Evolutionary conservation across 1,284 basidiomycete genomes (phyloP).

Genomic region (Malassezia restricta): DNA sequence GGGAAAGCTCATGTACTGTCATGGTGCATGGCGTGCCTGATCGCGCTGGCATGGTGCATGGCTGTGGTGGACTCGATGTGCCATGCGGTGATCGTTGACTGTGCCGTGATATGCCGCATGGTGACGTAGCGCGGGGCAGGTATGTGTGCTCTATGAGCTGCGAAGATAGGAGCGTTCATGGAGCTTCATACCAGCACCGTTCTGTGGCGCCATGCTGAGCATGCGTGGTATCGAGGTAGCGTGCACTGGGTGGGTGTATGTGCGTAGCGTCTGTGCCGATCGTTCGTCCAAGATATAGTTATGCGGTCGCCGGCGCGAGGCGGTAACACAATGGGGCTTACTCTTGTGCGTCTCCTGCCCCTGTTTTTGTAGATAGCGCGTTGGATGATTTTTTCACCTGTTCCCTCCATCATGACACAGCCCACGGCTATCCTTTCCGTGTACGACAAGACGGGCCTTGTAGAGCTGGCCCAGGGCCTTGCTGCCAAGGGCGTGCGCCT

Average conservation of each 20-base stretch:
- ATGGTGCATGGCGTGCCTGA: no score
- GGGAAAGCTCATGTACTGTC: no score
- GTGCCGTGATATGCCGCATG: no score
- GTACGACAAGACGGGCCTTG: constrained; percentile 84
- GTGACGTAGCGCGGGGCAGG: not conserved
- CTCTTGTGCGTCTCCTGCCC: constrained; percentile 15
- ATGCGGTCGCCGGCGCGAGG: constrained; percentile 16
- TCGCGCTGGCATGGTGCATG: no score
- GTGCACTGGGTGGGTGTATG: not conserved
- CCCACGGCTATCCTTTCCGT: constrained; percentile 72
- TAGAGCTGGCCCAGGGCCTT: constrained; percentile 78
- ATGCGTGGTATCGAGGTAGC: not conserved
- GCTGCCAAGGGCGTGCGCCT: constrained; percentile 70
- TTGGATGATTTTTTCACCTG: not conserved
- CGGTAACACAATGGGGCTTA: constrained; percentile 20
- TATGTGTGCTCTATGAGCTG: not conserved
- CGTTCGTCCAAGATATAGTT: constrained; percentile 16
- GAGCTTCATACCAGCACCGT: not conserved
- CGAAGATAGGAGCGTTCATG: constrained; percentile 13
- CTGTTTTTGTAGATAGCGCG: not conserved
- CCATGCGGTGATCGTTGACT: no score
- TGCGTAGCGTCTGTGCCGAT: constrained; percentile 1
- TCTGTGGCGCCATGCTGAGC: not conserved
- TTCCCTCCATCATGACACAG: constrained; percentile 13
- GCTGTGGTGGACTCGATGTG: no score